Evolutionary conservation across 257 asterid genomes (phyloP).

Genomic region (Forsythia viridissima): DNA sequence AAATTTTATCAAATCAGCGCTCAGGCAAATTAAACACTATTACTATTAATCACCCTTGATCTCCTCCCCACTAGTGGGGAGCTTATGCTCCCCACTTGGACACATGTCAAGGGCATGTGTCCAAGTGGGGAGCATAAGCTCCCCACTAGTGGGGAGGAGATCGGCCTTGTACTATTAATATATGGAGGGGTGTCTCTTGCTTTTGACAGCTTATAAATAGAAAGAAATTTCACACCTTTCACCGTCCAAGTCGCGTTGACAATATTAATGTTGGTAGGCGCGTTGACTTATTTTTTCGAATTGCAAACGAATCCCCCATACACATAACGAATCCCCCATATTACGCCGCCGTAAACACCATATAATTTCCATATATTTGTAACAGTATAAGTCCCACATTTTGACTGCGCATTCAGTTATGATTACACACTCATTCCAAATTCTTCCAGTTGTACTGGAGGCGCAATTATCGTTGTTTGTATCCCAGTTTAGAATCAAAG

Average conservation of each 20-base stretch:
- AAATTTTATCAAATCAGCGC: too few species aligned
- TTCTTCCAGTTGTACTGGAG: not conserved
- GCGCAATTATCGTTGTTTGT: not conserved
- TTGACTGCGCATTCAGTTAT: not conserved
- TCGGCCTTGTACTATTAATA: too few species aligned
- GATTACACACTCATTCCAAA: not conserved
- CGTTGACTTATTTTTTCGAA: not conserved
- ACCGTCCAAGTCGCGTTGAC: constrained; percentile 15
- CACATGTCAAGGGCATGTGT: fast-evolving
- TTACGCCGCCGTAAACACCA: not conserved
- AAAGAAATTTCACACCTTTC: not conserved
- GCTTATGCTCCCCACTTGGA: fast-evolving
- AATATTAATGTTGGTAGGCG: not conserved
- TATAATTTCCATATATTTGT: not conserved
- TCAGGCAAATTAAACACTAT: too few species aligned
- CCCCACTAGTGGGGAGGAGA: too few species aligned
- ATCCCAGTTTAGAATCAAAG: not conserved
- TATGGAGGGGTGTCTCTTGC: not conserved
- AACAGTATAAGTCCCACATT: not conserved
- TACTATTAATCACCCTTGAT: too few species aligned
- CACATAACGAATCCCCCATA: not conserved
- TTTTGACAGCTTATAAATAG: not conserved
- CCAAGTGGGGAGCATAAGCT: too few species aligned
- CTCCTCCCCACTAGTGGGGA: too few species aligned
- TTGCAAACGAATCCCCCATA: not conserved